These are phyloP conservation scores for Trifolium dubium DNA, from an alignment of 306 rosid species.

Conservation along the genomic window DNA sequence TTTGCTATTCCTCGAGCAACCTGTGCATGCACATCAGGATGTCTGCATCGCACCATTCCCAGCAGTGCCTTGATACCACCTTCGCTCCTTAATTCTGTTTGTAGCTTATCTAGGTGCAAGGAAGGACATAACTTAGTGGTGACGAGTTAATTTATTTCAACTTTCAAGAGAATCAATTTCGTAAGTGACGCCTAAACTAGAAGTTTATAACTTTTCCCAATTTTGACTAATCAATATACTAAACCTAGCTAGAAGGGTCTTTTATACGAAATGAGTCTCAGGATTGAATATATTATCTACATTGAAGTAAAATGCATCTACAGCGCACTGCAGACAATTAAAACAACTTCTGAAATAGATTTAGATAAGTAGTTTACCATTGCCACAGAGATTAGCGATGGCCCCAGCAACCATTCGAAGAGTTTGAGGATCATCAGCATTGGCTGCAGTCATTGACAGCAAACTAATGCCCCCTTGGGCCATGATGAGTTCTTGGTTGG, in stretches of 20 bases:
- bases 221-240: conserved; percentile 31
- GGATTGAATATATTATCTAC: conserved; percentile 23
- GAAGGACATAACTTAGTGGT: conserved; percentile 39
- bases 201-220: conserved; percentile 23
- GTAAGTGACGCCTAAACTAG: conserved; percentile 22
- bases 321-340: not conserved
- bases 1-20: conserved; percentile 99
- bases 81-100: conserved; percentile 73
- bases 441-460: conserved; percentile 78
- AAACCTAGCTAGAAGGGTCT: conserved; percentile 27
- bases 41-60: conserved; percentile 95
- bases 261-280: conserved; percentile 4
- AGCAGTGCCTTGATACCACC: conserved; percentile 91
- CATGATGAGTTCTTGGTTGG: conserved; percentile 98
- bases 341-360: conserved; percentile 31
- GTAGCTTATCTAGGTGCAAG: conserved; percentile 73
- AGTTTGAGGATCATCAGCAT: conserved; percentile 96
- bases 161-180: conserved; percentile 25
- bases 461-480: conserved; percentile 92
- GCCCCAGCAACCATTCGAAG: conserved; percentile 99
- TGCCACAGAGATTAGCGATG: conserved; percentile 95
- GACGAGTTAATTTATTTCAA: not conserved
- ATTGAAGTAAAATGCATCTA: conserved; percentile 18
- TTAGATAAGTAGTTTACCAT: conserved; percentile 64
- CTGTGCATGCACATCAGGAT: conserved; percentile 98